Conservation (phyloP, 495 filamentous ascomycete genomes). For the Jackrogersella minutella region DNA sequence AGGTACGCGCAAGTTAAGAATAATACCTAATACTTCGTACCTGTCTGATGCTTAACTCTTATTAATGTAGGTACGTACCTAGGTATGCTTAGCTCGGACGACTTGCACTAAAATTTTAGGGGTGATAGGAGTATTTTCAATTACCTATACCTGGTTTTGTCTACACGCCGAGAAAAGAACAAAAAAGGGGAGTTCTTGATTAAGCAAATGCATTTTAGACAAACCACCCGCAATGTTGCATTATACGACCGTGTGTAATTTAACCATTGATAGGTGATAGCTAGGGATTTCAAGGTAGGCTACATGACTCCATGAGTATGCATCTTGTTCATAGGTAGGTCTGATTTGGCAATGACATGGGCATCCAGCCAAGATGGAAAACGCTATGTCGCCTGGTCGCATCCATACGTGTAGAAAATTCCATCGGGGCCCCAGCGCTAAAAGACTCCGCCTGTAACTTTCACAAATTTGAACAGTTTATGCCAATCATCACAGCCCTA, state of each 20-base stretch:
- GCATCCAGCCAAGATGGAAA: slow-evolving; percentile 1
- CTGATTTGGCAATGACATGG: not conserved
- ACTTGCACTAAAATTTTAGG: slow-evolving; percentile 20
- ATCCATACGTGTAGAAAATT: too few relatives aligned
- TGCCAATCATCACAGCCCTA: slow-evolving; percentile 10
- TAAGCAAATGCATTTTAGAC: slow-evolving; percentile 2
- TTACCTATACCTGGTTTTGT: not conserved
- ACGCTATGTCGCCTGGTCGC: slow-evolving; percentile 13
- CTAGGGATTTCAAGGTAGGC: too few relatives aligned
- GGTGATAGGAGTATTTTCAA: not conserved
- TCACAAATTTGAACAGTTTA: not conserved
- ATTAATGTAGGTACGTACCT: not conserved
- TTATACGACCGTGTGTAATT: slow-evolving; percentile 6
- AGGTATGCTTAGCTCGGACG: slow-evolving; percentile 16
- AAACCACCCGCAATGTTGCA: slow-evolving; percentile 7
- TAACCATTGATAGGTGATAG: slow-evolving; percentile 19
- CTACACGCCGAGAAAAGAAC: slow-evolving; percentile 12
- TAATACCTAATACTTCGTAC: too few relatives aligned
- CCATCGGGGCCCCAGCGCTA: slow-evolving; percentile 9
- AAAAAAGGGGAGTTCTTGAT: slow-evolving; percentile 16
- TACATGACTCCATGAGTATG: too few relatives aligned
- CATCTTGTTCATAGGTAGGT: too few relatives aligned
- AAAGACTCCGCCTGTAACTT: not conserved
- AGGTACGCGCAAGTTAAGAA: not conserved
- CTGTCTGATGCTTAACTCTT: not conserved